These are phyloP conservation scores for Stramenopiles sp. DNA, from an alignment of 352 stramenopile species.

Conservation along the genomic window DNA sequence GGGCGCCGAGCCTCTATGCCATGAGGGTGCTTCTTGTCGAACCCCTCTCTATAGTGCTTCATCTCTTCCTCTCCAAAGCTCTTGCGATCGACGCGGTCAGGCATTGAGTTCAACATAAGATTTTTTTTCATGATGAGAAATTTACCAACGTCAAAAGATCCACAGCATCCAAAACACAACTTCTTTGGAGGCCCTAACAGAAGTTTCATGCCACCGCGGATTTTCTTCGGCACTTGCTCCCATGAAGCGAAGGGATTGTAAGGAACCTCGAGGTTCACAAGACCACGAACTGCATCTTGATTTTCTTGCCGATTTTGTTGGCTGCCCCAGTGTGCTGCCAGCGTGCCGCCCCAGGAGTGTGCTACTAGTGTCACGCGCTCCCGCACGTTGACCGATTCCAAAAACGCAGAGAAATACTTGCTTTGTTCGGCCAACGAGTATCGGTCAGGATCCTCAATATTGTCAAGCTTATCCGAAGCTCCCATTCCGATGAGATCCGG, in stretches of 20 bases:
- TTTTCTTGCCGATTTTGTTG: constrained; percentile 1
- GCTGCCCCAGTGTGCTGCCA: constrained; percentile 8
- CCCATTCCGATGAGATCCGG: constrained; percentile 9
- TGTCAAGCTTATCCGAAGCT: constrained; percentile 11
- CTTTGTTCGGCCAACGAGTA: background rate
- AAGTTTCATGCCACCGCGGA: constrained; percentile 6
- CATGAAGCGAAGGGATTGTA: background rate
- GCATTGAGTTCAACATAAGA: background rate
- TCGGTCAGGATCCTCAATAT: background rate
- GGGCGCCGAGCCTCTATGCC: background rate
- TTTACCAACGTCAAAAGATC: background rate
- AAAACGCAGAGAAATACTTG: constrained; percentile 12
- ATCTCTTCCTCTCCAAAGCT: constrained; percentile 8
- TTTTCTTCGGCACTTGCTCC: constrained; percentile 11
- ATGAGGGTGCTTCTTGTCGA: background rate
- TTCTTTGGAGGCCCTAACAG: background rate
- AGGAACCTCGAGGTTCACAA: background rate
- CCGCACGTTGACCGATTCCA: constrained; percentile 5
- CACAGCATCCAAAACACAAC: background rate
- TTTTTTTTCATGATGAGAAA: constrained; percentile 13
- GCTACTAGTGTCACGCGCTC: constrained; percentile 4
- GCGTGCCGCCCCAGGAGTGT: constrained; percentile 6
- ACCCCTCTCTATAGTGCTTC: background rate
- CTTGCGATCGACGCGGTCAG: background rate
- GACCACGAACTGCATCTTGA: background rate